These are phyloP conservation scores for Passiflora organensis DNA, from an alignment of 345 rosid genomes.

Conservation along the genomic window DNA sequence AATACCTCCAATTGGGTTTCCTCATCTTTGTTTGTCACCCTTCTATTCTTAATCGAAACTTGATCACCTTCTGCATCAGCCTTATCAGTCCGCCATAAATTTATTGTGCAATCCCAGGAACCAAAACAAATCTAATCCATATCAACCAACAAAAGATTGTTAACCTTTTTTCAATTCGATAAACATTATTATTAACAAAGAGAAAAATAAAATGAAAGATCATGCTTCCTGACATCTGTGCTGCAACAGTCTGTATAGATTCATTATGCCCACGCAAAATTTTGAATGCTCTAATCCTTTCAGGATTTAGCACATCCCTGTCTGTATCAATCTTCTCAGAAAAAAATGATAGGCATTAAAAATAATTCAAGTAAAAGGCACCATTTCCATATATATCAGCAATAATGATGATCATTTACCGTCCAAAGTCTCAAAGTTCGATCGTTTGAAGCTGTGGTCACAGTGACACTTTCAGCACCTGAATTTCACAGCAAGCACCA, in stretches of 20 bases:
- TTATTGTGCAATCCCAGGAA: slow-evolving; percentile 90
- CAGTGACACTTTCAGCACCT: slow-evolving; percentile 43
- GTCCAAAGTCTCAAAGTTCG: slow-evolving; percentile 83
- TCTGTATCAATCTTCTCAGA: slow-evolving; percentile 46
- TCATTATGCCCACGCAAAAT: slow-evolving; percentile 81
- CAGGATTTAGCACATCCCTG: slow-evolving; percentile 34
- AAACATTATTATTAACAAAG: not conserved
- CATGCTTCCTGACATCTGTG: slow-evolving; percentile 62
- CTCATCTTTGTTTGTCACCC: slow-evolving; percentile 51
- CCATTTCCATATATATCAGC: slow-evolving; percentile 9
- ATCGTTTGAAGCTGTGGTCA: slow-evolving; percentile 95
- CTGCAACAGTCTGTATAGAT: slow-evolving; percentile 76
- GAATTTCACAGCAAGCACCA: slow-evolving; percentile 20
- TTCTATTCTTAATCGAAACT: slow-evolving; percentile 78
- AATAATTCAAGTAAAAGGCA: slow-evolving; percentile 5
- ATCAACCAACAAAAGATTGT: slow-evolving; percentile 11
- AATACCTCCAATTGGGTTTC: slow-evolving; percentile 79
- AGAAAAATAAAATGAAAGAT: slow-evolving; percentile 30
- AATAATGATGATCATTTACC: slow-evolving; percentile 41
- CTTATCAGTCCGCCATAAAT: slow-evolving; percentile 65
- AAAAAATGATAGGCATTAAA: slow-evolving; percentile 2
- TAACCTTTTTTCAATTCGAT: not conserved
- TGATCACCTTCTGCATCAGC: slow-evolving; percentile 43
- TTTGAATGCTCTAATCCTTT: slow-evolving; percentile 62
- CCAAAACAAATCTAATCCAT: slow-evolving; percentile 71